phyloP scores from a whole-genome alignment of 2,329 filamentous ascomycete genomes.

The Pseudogymnoascus sp. region DNA sequence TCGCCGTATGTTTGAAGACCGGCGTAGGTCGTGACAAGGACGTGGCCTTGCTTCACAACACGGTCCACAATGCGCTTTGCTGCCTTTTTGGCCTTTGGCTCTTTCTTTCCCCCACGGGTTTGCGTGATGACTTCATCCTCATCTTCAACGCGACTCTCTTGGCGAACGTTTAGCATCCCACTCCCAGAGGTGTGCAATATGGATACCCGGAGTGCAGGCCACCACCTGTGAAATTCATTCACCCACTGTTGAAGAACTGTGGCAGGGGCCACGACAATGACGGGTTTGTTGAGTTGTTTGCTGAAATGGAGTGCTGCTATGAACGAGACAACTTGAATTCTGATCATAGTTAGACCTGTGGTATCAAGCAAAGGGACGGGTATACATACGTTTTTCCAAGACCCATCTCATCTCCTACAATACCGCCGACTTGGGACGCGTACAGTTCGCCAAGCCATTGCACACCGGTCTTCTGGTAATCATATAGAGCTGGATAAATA shows the following conservation, averaged over 20 bases:
- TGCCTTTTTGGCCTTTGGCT: conserved; percentile 53
- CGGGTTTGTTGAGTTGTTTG: conserved; percentile 70
- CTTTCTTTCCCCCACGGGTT: conserved; percentile 29
- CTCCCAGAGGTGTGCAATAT: conserved; percentile 93
- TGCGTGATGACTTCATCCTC: conserved; percentile 44
- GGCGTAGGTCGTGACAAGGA: conserved; percentile 91
- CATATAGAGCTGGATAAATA: conserved; percentile 84
- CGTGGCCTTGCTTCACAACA: conserved; percentile 76
- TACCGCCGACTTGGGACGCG: conserved; percentile 81
- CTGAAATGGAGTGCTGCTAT: conserved; percentile 89
- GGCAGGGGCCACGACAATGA: conserved; percentile 86
- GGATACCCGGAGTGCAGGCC: conserved; percentile 94
- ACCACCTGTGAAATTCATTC: conserved; percentile 97
- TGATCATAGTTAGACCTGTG: conserved; percentile 36
- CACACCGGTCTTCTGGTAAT: conserved; percentile 94
- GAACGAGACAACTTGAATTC: conserved; percentile 51
- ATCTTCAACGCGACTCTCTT: conserved; percentile 51
- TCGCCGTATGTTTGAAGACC: conserved; percentile 89
- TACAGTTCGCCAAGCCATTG: conserved; percentile 94
- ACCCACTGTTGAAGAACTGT: conserved; percentile 97
- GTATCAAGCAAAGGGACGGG: background rate
- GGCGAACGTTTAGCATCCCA: conserved; percentile 78
- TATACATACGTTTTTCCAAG: conserved; percentile 68
- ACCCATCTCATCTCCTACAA: conserved; percentile 97
- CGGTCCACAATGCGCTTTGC: conserved; percentile 74